Evolutionary conservation across 2,329 filamentous ascomycete species (phyloP), one percentile per base, ranked within the genome.

Genomic region (Helotiales sp.): DNA sequence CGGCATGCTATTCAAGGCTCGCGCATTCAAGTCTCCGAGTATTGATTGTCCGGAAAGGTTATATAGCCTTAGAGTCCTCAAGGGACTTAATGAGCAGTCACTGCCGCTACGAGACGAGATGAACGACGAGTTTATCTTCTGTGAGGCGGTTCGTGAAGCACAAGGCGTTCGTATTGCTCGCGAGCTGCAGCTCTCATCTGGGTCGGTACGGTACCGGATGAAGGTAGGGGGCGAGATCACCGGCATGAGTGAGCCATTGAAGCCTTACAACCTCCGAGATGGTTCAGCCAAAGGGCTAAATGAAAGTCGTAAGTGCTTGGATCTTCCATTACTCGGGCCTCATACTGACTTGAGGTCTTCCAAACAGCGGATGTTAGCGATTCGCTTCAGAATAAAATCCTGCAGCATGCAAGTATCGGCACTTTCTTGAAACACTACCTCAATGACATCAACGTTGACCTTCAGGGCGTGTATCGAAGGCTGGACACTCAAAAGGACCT

Each of bases 241-340:
- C 5, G 40, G 40, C 40, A 15, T 45, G 11, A 15, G 15, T 1
- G 10, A 45, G 40, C 1, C 17, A 2, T 45, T 45, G 2, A 45
- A 45, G 15, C 40, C 40, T 8, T 45, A 45, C 40, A 45, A 45
- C 5, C 40, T 45, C 4, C 40, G 40, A 45, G 40, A 45, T 45
- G 40, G 40, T 45, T 59, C 65, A 54, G 49, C 22, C n/a, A 52
- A 52, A 52, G 49, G 2, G n/a, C n/a, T n/a, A n/a, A n/a, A n/a
- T n/a, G n/a, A n/a, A n/a, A n/a, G n/a, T n/a, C n/a, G n/a, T n/a
- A n/a, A 28, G 40, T 45, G 4, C 5, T 2, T 15, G n/a, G 40
- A 45, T 45, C 5, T 15, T 43, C 40, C 2, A 45, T 45, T 8
- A 6, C 40, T 45, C 40, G 2, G 5, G 5, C 4, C 1, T 45